These are phyloP conservation scores for Serendipita vermifera DNA, from an alignment of 768 basidiomycete genomes.

Conservation along the genomic window DNA sequence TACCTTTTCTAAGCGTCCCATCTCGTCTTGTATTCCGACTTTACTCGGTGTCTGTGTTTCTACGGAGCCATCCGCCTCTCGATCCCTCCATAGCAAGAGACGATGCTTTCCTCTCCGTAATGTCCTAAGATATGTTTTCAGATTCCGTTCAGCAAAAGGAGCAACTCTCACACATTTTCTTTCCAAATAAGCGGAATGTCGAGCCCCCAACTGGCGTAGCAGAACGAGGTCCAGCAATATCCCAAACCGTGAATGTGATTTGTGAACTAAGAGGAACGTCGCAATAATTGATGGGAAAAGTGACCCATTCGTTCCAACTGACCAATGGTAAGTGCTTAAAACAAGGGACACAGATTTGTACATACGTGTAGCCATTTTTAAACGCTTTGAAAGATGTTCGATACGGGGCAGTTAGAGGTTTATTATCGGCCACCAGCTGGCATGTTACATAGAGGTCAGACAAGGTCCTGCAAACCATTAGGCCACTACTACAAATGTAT, in stretches of 20 bases:
- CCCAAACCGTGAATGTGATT: conserved; percentile 90
- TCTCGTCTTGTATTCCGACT: conserved; percentile 67
- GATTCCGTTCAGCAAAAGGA: neutral
- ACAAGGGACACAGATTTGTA: conserved; percentile 1
- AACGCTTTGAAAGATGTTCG: conserved; percentile 89
- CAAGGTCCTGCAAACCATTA: conserved; percentile 42
- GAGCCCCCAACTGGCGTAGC: conserved; percentile 82
- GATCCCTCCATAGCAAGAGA: conserved; percentile 65
- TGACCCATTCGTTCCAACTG: conserved; percentile 95
- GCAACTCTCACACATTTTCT: conserved; percentile 58
- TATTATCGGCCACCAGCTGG: conserved; percentile 86
- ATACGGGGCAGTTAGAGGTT: conserved; percentile 82
- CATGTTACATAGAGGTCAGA: conserved; percentile 92
- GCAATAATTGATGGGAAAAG: conserved; percentile 82
- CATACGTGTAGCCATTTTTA: conserved; percentile 66
- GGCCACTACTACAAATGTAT: neutral
- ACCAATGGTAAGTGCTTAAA: neutral
- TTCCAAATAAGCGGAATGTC: conserved; percentile 80
- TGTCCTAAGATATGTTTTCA: conserved; percentile 39
- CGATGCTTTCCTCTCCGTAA: conserved; percentile 85
- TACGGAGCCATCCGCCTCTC: conserved; percentile 73
- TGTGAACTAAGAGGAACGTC: conserved; percentile 84
- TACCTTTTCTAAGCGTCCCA: conserved; percentile 90
- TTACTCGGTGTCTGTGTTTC: conserved; percentile 85
- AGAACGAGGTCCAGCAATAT: conserved; percentile 71